Evolutionary conservation across 805 yeast genomes (phyloP), one percentile per base, ranked within the genome.

Genomic region (Kazachstania africana): DNA sequence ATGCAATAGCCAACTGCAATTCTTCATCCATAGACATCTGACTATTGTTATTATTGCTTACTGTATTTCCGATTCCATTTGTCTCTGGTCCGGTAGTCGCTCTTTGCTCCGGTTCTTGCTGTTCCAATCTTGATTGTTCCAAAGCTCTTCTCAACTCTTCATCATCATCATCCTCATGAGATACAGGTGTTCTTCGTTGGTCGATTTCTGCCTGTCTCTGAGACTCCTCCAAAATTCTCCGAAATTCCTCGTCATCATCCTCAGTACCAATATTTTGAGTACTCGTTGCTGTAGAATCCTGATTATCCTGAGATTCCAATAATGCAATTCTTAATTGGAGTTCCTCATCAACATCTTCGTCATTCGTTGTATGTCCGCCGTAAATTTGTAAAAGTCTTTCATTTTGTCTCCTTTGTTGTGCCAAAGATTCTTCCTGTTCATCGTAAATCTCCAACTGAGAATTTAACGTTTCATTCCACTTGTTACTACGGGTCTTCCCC

Each of bases 291-390:
- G 29, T 6, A 16, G 34, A 27, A 28, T 22, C 21, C 5, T 20
- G 24, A 2, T 26, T 16, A 2, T 40, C 32, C 32, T 44, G 44
- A 3, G 61, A 56, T 33, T 56, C 61, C 42, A 55, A 36, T 17
- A 56, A 28, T 2, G 61, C 61, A 28, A 56, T 55, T 31, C 44
- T 37, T 26, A 55, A 33, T 27, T 52, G 55, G 8, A 50, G 28
- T 17, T 55, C 54, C 14, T 56, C 59, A 18, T 52, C 55, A 23
- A 19, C 10, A 19, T 19, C 10, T 23, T 54, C 55, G 3, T 28
- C 19, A 13, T 19, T 16, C 16, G 14, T 24, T 26, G 50, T 25
- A 33, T 48, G 53, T 16, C 59, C 59, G 32, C 55, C 52, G 31
- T 49, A 52, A 18, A 39, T 34, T 26, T 41, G 36, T 16, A 47